phyloP scores from a whole-genome alignment of 495 filamentous ascomycete genomes.

The Emericellopsis terricola region DNA sequence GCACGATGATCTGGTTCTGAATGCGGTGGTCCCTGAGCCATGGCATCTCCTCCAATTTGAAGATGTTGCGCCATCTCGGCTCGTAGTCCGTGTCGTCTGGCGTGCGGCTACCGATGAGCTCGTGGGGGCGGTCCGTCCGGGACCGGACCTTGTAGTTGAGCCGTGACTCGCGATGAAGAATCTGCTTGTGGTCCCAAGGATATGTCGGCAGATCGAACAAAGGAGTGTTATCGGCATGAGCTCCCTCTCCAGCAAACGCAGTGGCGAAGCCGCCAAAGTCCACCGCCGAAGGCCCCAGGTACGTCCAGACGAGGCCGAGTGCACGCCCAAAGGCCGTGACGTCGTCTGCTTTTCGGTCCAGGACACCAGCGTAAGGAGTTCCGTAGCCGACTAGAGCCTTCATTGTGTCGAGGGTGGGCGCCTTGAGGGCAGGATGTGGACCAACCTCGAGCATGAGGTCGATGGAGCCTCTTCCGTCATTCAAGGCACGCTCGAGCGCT shows the following conservation, averaged over 20 bases:
- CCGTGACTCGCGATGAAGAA: constrained; percentile 22
- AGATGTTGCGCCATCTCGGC: constrained; percentile 24
- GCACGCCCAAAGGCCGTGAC: neutral
- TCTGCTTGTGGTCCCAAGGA: constrained; percentile 20
- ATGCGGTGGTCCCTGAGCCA: constrained; percentile 31
- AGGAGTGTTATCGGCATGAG: constrained; percentile 4
- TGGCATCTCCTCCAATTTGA: constrained; percentile 19
- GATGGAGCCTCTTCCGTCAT: constrained; percentile 3
- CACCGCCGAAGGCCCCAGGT: neutral
- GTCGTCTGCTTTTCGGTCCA: neutral
- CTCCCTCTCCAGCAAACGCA: constrained; percentile 4
- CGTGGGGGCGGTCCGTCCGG: constrained; percentile 15
- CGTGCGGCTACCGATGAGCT: constrained; percentile 20
- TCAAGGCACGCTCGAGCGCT: constrained; percentile 6
- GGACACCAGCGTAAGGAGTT: neutral
- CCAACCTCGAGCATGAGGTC: constrained; percentile 20
- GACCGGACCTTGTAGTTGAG: constrained; percentile 9
- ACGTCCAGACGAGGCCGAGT: constrained; percentile 2
- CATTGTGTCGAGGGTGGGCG: constrained; percentile 10
- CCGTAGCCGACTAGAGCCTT: neutral
- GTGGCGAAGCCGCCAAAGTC: neutral
- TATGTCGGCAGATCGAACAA: constrained; percentile 24
- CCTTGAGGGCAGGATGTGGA: constrained; percentile 15
- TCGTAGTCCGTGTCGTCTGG: constrained; percentile 9
- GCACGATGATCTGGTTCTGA: constrained; percentile 25